Percentiles rank a stretch among this genome's conserved stretches.
phyloP scores from a whole-genome alignment of 140 eudicot genomes.

The Stevia rebaudiana region DNA sequence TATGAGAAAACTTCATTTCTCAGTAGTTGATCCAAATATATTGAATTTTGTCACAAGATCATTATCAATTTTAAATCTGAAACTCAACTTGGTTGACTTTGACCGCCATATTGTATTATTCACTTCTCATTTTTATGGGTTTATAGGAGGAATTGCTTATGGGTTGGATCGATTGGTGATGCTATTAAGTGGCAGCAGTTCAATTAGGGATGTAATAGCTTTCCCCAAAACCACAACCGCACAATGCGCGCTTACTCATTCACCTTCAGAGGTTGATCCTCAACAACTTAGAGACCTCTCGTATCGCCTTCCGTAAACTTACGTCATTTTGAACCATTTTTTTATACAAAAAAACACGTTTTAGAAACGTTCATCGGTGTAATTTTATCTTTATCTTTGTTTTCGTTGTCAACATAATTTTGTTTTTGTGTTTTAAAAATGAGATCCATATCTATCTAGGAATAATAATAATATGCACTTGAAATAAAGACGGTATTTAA shows the following conservation, averaged over 20 bases:
- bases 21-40: background rate
- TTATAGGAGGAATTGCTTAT: conserved; percentile 91
- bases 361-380: background rate
- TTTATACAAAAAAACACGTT: background rate
- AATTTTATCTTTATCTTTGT: background rate
- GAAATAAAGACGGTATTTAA: no score
- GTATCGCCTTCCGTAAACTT: conserved; percentile 21
- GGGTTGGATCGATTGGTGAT: conserved; percentile 91
- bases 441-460: background rate
- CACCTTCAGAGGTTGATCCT: conserved; percentile 91
- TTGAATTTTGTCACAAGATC: background rate
- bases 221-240: conserved; percentile 91
- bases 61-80: background rate
- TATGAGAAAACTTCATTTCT: conserved; percentile 1
- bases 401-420: background rate
- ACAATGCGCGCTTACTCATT: conserved; percentile 86
- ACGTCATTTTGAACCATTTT: background rate
- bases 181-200: conserved; percentile 74
- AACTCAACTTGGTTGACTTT: background rate
- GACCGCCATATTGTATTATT: background rate
- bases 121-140: background rate
- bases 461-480: background rate
- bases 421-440: background rate
- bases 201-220: conserved; percentile 91
- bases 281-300: conserved; percentile 82